Evolutionary conservation across 2,329 filamentous ascomycete species (phyloP).

Genomic region (Pseudovirgaria hyperparasitica): DNA sequence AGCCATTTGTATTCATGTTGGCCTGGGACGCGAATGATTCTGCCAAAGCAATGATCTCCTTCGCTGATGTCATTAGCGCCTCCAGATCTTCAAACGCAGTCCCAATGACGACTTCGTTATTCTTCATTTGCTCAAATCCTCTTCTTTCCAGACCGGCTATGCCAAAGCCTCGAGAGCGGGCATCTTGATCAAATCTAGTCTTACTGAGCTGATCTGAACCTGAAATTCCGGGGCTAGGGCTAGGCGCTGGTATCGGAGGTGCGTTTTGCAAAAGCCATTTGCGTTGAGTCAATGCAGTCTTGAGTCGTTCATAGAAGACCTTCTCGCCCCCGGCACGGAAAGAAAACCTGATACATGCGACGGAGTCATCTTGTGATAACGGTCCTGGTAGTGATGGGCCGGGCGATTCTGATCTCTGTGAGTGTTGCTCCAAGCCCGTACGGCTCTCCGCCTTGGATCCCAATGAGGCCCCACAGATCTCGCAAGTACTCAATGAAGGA

Average conservation of each 20-base stretch:
- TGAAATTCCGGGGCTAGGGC: conserved; percentile 19
- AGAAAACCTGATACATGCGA: conserved; percentile 77
- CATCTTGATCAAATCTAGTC: conserved; percentile 10
- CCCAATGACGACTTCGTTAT: conserved; percentile 86
- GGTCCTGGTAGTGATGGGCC: conserved; percentile 48
- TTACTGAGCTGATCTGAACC: conserved; percentile 8
- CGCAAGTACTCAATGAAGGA: conserved; percentile 71
- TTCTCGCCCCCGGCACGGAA: conserved; percentile 84
- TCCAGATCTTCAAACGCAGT: conserved; percentile 93
- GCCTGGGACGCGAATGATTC: conserved; percentile 69
- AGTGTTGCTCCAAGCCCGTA: conserved; percentile 25
- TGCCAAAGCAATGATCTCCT: conserved; percentile 87
- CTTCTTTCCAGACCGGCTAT: conserved; percentile 87
- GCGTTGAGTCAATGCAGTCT: conserved; percentile 74
- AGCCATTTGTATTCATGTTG: conserved; percentile 40
- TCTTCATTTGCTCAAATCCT: conserved; percentile 72
- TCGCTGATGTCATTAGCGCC: conserved; percentile 92
- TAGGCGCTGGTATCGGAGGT: conserved; percentile 66
- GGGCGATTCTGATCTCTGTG: conserved; percentile 57
- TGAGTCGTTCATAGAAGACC: conserved; percentile 79
- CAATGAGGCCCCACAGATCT: conserved; percentile 78
- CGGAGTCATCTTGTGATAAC: conserved; percentile 43
- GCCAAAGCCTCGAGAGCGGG: conserved; percentile 53
- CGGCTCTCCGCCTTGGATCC: conserved; percentile 37
- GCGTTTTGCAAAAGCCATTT: conserved; percentile 92